Conservation (phyloP, 2,329 filamentous ascomycete species). For the Penicillium sp. region DNA sequence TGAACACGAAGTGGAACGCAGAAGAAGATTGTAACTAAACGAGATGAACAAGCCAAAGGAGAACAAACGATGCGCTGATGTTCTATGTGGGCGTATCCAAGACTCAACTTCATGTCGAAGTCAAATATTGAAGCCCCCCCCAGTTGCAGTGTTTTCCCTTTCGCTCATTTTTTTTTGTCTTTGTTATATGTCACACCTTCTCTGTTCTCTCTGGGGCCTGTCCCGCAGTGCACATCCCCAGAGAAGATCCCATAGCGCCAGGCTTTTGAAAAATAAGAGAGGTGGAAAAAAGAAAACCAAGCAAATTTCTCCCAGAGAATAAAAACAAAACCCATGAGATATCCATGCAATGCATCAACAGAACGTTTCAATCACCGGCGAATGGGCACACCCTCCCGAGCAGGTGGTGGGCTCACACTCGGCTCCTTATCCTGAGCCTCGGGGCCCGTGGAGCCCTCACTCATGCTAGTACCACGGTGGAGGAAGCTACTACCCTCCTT, state of each 20-base stretch:
- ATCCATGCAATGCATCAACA: slow-evolving; percentile 2
- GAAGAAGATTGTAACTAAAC: slow-evolving; percentile 1
- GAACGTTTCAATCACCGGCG: slow-evolving; percentile 50
- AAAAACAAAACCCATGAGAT: slow-evolving; percentile 4
- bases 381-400: slow-evolving; percentile 61
- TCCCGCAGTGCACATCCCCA: slow-evolving; percentile 20
- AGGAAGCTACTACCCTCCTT: slow-evolving; percentile 89
- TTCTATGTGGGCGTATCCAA: not conserved
- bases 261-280: slow-evolving; percentile 29
- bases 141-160: not conserved
- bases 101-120: not conserved
- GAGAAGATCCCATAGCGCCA: slow-evolving; percentile 32
- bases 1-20: not conserved
- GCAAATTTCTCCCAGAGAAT: slow-evolving; percentile 17
- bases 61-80: not conserved
- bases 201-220: slow-evolving; percentile 15
- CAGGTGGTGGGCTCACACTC: slow-evolving; percentile 47
- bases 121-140: not conserved
- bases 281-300: slow-evolving; percentile 1
- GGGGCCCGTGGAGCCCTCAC: slow-evolving; percentile 39
- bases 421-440: slow-evolving; percentile 50
- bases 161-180: not conserved
- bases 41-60: not conserved
- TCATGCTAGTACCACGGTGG: slow-evolving; percentile 74
- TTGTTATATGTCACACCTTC: not conserved